Base-by-base conservation (phyloP, 2,329 filamentous ascomycete genomes). In the Curvularia verruculosa region DNA sequence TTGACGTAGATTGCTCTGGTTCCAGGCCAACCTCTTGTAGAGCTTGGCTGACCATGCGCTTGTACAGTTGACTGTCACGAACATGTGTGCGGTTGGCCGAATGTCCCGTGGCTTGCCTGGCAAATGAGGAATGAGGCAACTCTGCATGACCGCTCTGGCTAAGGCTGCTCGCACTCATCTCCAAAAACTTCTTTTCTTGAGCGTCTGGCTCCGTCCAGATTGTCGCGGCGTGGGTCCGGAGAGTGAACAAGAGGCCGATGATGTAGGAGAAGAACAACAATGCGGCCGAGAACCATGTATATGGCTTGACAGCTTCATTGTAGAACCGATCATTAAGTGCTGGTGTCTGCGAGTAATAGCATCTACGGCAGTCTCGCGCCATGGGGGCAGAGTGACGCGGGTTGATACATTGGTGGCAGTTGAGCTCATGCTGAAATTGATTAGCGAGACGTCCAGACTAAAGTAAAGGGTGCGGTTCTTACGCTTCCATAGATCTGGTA, bases 401-500 rank as follows among this genome's bases (percentile, higher is more conserved):
- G 6, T 24, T 85, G 55, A 86, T 68, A 71, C 86, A 89, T 56
- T 82, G 76, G 60, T 81, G 85, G 72, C 95, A 99, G 70, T 92
- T 95, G 50, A 99, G 85, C 79, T 99, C 92, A 73, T 99, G 95
- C 85, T 88, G 73, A 13, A 52, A 39, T 24, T 21, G 19, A 60
- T 82, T 66, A 83, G 80, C 64, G 26, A 13, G n/a, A 26, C 29
- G 19, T 24, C 12, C 13, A 24, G 47, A 6, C 19, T 47, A 8
- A 24, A 9, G 5, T n/a, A 34, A 31, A 26, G 15, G 10, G 37
- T 43, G 8, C 36, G 3, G 29, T 13, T 29, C 67, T 63, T 63
- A 88, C 85, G 47, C 92, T 96, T 66, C 95, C 96, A 76, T 98
- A 98, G 61, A 99, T 96, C 73, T 99, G 94, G 78, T 98, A 99